These are phyloP conservation scores for Radiomyces spectabilis DNA, from an alignment of 192 early-diverging fungal genomes.

Conservation along the genomic window DNA sequence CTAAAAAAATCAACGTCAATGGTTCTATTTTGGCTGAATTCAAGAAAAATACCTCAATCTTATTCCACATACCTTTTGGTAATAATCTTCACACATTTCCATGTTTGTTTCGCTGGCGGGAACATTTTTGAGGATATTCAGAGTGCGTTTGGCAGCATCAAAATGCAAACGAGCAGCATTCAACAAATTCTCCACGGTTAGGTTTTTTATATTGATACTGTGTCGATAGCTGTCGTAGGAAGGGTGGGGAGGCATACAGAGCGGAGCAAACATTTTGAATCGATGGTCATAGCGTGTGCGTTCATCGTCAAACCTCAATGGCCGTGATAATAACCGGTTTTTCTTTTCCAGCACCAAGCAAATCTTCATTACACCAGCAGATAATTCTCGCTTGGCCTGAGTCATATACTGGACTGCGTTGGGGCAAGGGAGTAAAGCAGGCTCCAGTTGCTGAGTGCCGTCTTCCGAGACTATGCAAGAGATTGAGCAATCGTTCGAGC, in stretches of 20 bases:
- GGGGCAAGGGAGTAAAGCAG: no score
- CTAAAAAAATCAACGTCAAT: background rate
- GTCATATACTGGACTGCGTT: constrained; percentile 1
- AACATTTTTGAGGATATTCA: constrained; percentile 3
- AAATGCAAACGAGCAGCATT: constrained; percentile 3
- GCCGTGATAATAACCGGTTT: constrained; percentile 14
- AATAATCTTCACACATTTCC: constrained; percentile 15
- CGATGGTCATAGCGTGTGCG: constrained; percentile 35
- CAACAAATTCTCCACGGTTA: constrained; percentile 2
- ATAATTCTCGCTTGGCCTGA: constrained; percentile 13
- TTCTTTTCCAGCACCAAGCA: constrained; percentile 23
- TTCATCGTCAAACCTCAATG: constrained; percentile 36
- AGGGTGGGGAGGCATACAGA: constrained; percentile 11
- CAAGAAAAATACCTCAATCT: background rate
- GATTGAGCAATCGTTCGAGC: no score
- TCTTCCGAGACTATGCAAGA: no score
- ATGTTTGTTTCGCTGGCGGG: constrained; percentile 1
- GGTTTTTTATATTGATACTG: background rate
- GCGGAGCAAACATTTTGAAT: constrained; percentile 34
- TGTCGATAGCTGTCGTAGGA: background rate
- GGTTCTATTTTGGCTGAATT: background rate
- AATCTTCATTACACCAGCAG: constrained; percentile 22
- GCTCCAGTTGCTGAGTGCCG: no score
- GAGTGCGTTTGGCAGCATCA: constrained; percentile 3
- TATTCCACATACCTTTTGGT: constrained; percentile 11